Conservation (phyloP, 768 basidiomycete species). For the Boletellus sp. region DNA sequence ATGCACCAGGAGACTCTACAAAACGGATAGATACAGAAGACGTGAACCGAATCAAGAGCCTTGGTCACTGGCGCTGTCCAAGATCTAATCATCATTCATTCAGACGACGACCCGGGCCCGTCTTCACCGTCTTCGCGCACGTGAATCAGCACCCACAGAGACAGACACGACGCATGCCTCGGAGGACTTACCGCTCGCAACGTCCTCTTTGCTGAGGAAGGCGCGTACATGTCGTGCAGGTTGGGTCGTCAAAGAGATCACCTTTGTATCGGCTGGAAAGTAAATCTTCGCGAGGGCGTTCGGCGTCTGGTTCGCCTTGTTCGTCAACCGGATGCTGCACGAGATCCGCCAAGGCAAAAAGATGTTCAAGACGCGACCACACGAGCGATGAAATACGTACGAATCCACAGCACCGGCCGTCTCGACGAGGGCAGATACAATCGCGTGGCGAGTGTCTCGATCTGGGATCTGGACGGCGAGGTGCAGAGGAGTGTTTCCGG, state of each 20-base stretch:
- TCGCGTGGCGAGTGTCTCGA: conserved; percentile 9
- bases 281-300: conserved; percentile 21
- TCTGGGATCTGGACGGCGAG: conserved; percentile 23
- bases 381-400: conserved; percentile 6
- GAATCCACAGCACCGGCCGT: conserved; percentile 23
- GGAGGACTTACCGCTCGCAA: conserved; percentile 17
- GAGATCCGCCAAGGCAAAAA: neutral
- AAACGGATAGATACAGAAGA: too few species aligned
- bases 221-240: conserved; percentile 11
- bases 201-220: conserved; percentile 13
- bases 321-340: conserved; percentile 20
- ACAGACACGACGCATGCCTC: neutral
- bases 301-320: conserved; percentile 28
- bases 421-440: conserved; percentile 24
- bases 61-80: too few species aligned
- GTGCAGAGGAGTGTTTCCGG: conserved; percentile 28
- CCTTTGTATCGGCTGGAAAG: conserved; percentile 14
- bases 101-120: neutral
- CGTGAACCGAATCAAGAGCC: too few species aligned
- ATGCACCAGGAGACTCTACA: too few species aligned
- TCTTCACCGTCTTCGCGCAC: conserved; percentile 4
- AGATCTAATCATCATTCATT: neutral
- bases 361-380: neutral
- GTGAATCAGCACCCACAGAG: neutral
- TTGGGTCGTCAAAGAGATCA: conserved; percentile 18